These are phyloP conservation scores for Wickerhamomyces bovis DNA, from an alignment of 805 yeast genomes.

Conservation along the genomic window DNA sequence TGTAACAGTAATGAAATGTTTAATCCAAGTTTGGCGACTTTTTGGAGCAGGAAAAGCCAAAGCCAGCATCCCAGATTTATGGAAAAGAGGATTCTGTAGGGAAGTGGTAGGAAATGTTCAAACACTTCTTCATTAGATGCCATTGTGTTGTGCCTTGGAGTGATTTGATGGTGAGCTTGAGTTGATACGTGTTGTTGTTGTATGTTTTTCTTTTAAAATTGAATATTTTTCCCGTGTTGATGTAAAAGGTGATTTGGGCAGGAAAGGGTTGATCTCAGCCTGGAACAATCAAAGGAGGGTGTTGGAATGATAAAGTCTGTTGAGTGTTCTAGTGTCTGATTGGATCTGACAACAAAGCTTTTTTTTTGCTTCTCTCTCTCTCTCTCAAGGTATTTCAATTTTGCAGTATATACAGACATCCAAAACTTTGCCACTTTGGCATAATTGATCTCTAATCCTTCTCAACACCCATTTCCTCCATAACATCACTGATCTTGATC, in stretches of 20 bases:
- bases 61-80: slow-evolving; percentile 10
- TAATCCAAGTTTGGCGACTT: neutral
- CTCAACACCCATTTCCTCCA: slow-evolving; percentile 45
- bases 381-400: too few relatives aligned
- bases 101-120: slow-evolving; percentile 8
- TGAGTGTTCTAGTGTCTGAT: too few relatives aligned
- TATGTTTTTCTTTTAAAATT: neutral
- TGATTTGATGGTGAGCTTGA: neutral
- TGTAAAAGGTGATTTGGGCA: too few relatives aligned
- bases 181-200: too few relatives aligned
- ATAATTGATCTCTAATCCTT: neutral
- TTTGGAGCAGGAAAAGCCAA: slow-evolving; percentile 6
- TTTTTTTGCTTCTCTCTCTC: too few relatives aligned
- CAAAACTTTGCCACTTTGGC: neutral
- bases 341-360: too few relatives aligned
- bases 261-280: too few relatives aligned
- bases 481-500: slow-evolving; percentile 39
- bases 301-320: too few relatives aligned
- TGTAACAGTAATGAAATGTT: slow-evolving; percentile 3
- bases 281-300: too few relatives aligned
- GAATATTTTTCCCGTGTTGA: too few relatives aligned
- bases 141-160: neutral
- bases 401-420: too few relatives aligned
- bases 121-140: neutral
- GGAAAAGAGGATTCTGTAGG: slow-evolving; percentile 8